Evolutionary conservation across 1,284 basidiomycete species (phyloP).

Genomic region (Taiwanofungus camphoratus): DNA sequence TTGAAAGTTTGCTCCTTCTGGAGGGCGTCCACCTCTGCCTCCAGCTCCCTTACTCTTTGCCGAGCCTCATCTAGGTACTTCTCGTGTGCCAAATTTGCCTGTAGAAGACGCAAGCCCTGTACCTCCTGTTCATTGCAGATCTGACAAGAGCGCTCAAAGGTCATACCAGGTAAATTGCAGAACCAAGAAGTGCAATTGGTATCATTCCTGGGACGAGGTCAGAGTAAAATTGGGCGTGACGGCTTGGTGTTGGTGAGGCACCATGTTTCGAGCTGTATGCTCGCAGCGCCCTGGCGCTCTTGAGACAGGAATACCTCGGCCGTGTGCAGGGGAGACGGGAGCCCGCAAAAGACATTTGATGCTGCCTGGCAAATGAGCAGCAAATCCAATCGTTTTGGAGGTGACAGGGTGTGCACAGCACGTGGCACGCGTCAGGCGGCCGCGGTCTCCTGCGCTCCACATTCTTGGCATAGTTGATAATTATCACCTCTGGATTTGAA

Average conservation of each 20-base stretch:
- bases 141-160: constrained; percentile 6
- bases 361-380: too few relatives aligned
- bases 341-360: too few relatives aligned
- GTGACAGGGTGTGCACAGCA: too few relatives aligned
- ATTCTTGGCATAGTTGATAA: too few relatives aligned
- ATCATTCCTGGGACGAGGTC: constrained; percentile 70
- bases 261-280: constrained; percentile 4
- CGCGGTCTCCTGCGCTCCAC: too few relatives aligned
- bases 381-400: too few relatives aligned
- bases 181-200: constrained; percentile 69
- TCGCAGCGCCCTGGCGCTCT: too few relatives aligned
- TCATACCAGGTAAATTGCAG: constrained; percentile 68
- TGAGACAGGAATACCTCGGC: too few relatives aligned
- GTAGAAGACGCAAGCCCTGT: constrained; percentile 60
- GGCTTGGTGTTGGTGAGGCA: constrained; percentile 16
- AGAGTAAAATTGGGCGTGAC: constrained; percentile 61
- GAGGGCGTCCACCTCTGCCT: constrained; percentile 50
- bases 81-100: constrained; percentile 60
- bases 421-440: too few relatives aligned
- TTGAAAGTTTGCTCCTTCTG: constrained; percentile 16
- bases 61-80: constrained; percentile 59
- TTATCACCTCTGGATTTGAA: too few relatives aligned
- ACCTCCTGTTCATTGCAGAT: constrained; percentile 2
- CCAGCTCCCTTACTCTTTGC: constrained; percentile 45
- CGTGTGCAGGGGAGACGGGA: too few relatives aligned